Conservation (phyloP, 2,329 filamentous ascomycete genomes). For the Penicillium occitanis region DNA sequence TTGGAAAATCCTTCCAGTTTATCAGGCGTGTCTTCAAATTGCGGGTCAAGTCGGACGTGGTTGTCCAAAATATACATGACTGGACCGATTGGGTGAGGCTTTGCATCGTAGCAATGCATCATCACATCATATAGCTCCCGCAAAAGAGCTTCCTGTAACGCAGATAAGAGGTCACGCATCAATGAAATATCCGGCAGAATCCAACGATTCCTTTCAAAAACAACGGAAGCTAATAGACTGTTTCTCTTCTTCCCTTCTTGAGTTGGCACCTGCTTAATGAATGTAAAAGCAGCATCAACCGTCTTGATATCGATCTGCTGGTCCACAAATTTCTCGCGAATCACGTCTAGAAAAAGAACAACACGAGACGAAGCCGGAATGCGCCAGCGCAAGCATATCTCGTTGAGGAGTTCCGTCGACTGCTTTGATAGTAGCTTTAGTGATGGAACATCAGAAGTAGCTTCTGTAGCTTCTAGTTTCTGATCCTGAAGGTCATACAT, state of each 20-base stretch:
- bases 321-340: conserved; percentile 79
- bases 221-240: conserved; percentile 49
- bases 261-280: conserved; percentile 69
- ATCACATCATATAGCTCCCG: conserved; percentile 86
- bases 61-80: conserved; percentile 78
- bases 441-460: conserved; percentile 49
- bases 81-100: conserved; percentile 75
- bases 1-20: conserved; percentile 70
- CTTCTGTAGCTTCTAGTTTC: conserved; percentile 51
- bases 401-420: conserved; percentile 78
- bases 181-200: conserved; percentile 65
- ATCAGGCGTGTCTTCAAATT: conserved; percentile 69
- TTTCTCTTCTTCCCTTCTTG: conserved; percentile 62
- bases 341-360: conserved; percentile 79
- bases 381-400: conserved; percentile 85
- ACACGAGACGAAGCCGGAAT: conserved; percentile 78
- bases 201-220: conserved; percentile 65
- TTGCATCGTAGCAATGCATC: conserved; percentile 84
- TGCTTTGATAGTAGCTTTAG: conserved; percentile 67
- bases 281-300: conserved; percentile 78
- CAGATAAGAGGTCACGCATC: conserved; percentile 73
- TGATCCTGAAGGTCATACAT: conserved; percentile 59
- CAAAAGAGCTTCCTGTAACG: conserved; percentile 76
- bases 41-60: conserved; percentile 76
- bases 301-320: conserved; percentile 78